Evolutionary conservation across 164 flowering plant species (phyloP), one percentile per base, ranked within the genome.

Genomic region (Macadamia tetraphylla): DNA sequence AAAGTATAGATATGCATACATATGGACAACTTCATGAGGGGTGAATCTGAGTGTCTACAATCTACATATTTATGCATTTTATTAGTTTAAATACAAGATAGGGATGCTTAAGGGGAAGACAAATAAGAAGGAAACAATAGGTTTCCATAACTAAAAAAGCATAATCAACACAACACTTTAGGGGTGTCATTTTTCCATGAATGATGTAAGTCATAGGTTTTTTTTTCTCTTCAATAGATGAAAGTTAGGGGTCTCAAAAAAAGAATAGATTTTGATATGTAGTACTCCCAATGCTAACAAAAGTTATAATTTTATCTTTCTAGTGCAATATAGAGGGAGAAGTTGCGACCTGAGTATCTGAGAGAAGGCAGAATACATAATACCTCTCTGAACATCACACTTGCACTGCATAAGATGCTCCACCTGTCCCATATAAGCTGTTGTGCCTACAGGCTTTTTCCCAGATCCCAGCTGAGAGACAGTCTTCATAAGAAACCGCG

Each of bases 401-500:
- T 67, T 75, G 66, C 83, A 79, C 70, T 89, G 84, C 88, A 92
- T 64, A 71, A 95, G 80, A 62, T 90, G 88, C 63, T 88, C 87
- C 12, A 71, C 80, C 48, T 78, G 78, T 40, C 81, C 88, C 89
- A 95, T 80, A 67, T 95, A 92, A 62, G 91, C 82, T 55, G 83
- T 84, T 10, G 98, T 91, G 14, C 99, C 99, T 57, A 83, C 90
- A 73, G 88, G 92, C 74, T 79, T 73, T 65, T 83, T 86, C n/a
- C 88, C 92, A 74, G 90, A 81, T 5, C 78, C 85, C 77, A 95
- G 75, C 75, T 91, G 94, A 64, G 97, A 78, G 59, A 92, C 88
- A 48, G 99, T 95, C 86, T 95, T 95, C 88, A 95, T 76, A 53
- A 95, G 98, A 78, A 86, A 86, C 80, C 97, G 84, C 32, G 99